These are phyloP conservation scores for Aspergillus luchuensis DNA, from an alignment of 2,329 filamentous ascomycete species.

Conservation along the genomic window DNA sequence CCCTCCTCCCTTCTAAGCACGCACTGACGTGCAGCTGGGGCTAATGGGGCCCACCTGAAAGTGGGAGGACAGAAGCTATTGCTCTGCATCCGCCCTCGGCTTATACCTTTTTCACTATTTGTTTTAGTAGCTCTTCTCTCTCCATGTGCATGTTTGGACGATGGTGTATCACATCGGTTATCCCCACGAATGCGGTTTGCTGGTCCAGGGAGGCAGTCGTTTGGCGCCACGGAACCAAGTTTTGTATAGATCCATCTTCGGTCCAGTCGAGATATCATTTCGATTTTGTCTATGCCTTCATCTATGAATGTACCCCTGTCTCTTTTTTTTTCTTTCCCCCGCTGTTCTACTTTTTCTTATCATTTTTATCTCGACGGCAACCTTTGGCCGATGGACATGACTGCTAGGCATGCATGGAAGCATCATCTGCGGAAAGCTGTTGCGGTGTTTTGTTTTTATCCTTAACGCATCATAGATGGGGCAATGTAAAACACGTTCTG, in stretches of 20 bases:
- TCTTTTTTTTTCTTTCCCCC: slow-evolving; percentile 21
- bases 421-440: slow-evolving; percentile 30
- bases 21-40: slow-evolving; percentile 15
- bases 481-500: slow-evolving; percentile 41
- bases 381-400: slow-evolving; percentile 27
- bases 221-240: slow-evolving; percentile 42
- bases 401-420: slow-evolving; percentile 32
- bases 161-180: slow-evolving; percentile 37
- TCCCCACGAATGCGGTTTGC: slow-evolving; percentile 35
- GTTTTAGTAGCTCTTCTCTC: slow-evolving; percentile 51
- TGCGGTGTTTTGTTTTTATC: slow-evolving; percentile 25
- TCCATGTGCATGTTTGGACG: slow-evolving; percentile 35
- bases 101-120: slow-evolving; percentile 35
- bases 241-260: slow-evolving; percentile 44
- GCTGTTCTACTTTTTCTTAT: slow-evolving; percentile 27
- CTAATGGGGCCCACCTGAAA: slow-evolving; percentile 17
- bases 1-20: slow-evolving; percentile 52
- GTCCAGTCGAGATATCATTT: slow-evolving; percentile 20
- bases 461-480: slow-evolving; percentile 41
- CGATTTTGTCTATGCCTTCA: slow-evolving; percentile 28
- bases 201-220: slow-evolving; percentile 37
- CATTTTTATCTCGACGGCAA: slow-evolving; percentile 27
- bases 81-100: slow-evolving; percentile 21
- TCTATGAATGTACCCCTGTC: slow-evolving; percentile 31
- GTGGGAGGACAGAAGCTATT: slow-evolving; percentile 12